phyloP scores from a whole-genome alignment of 768 basidiomycete genomes.

The Kwoniella newhampshirensis region DNA sequence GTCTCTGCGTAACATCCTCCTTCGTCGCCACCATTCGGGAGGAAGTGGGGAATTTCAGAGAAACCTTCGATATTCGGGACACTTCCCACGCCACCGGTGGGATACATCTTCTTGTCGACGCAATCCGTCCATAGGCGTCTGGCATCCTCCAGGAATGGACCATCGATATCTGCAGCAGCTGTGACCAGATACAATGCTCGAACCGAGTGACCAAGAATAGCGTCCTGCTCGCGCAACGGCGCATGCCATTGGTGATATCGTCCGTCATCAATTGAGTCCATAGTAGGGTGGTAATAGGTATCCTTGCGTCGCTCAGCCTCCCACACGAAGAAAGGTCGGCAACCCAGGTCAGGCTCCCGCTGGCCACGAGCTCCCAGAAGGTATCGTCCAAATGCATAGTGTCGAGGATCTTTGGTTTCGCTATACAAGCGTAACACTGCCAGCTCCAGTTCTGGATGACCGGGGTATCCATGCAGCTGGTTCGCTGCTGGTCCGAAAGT shows the following conservation, averaged over 20 bases:
- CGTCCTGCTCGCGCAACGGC: constrained; percentile 28
- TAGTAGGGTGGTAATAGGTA: constrained; percentile 8
- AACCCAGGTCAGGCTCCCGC: constrained; percentile 19
- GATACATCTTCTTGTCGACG: constrained; percentile 36
- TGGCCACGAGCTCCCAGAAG: constrained; percentile 25
- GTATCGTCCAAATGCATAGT: constrained; percentile 27
- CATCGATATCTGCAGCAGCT: constrained; percentile 32
- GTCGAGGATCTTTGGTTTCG: constrained; percentile 22
- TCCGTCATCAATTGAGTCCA: constrained; percentile 18
- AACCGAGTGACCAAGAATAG: constrained; percentile 34
- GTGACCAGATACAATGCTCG: constrained; percentile 34
- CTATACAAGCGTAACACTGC: constrained; percentile 33
- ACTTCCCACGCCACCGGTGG: constrained; percentile 29
- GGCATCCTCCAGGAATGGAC: constrained; percentile 26
- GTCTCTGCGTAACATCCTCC: constrained; percentile 40
- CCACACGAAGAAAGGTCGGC: constrained; percentile 23
- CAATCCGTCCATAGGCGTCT: constrained; percentile 24
- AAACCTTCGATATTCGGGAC: constrained; percentile 31
- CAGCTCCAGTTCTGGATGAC: constrained; percentile 42
- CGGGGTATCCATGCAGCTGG: constrained; percentile 37
- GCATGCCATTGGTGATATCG: constrained; percentile 32
- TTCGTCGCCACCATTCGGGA: constrained; percentile 24
- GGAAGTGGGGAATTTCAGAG: constrained; percentile 24
- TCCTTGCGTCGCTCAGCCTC: constrained; percentile 19
- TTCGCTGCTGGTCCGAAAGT: constrained; percentile 24